Evolutionary conservation across 805 yeast genomes (phyloP).

Genomic region (Kluyveromyces siamensis): DNA sequence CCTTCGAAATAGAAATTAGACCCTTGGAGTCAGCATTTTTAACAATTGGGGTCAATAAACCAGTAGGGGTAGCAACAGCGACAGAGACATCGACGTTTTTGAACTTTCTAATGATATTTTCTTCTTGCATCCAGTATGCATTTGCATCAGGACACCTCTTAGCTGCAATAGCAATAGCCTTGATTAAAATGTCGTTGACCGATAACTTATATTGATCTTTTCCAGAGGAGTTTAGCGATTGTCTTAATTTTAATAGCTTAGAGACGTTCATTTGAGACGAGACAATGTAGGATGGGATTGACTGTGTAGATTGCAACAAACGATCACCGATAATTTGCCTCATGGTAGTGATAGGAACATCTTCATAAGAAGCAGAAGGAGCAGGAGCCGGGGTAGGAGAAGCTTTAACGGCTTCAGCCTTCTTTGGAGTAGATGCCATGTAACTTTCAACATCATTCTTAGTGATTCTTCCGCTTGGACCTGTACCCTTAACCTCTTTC

Average conservation of each 20-base stretch:
- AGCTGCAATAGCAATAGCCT: constrained; percentile 88
- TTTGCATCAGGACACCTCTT: constrained; percentile 88
- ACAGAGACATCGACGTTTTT: constrained; percentile 91
- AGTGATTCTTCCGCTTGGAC: constrained; percentile 91
- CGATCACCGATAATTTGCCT: constrained; percentile 90
- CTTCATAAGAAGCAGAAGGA: constrained; percentile 52
- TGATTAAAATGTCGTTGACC: constrained; percentile 87
- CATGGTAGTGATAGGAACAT: constrained; percentile 83
- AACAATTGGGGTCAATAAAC: constrained; percentile 93
- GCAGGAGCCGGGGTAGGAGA: constrained; percentile 38
- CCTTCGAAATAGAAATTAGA: constrained; percentile 66
- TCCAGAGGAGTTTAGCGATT: constrained; percentile 74
- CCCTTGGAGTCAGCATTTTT: constrained; percentile 85
- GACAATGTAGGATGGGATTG: constrained; percentile 87
- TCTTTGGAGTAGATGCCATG: constrained; percentile 31
- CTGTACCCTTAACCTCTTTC: constrained; percentile 80
- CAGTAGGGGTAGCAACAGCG: constrained; percentile 97
- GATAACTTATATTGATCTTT: constrained; percentile 86
- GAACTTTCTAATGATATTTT: constrained; percentile 89
- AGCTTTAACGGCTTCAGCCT: constrained; percentile 32
- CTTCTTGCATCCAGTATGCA: constrained; percentile 83
- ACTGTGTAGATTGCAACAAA: constrained; percentile 74
- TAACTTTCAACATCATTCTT: constrained; percentile 81
- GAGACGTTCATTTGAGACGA: constrained; percentile 80
- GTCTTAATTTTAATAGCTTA: constrained; percentile 86